phyloP scores from a whole-genome alignment of 1,284 basidiomycete species.

The Leccinum pachyderme region DNA sequence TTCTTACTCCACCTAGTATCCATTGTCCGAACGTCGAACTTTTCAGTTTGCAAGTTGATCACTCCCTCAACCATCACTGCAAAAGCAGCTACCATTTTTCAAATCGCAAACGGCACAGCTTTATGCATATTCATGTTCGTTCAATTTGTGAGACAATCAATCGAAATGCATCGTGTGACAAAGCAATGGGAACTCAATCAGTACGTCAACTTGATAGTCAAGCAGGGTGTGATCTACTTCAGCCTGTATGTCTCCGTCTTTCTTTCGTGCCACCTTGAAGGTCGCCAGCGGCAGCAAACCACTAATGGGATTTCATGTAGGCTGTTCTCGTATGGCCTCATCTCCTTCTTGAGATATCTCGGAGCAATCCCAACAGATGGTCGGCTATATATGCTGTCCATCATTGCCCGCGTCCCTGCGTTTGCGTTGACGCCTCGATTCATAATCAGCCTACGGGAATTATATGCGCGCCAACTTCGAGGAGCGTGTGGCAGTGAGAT shows the following conservation, averaged over 20 bases:
- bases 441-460: neutral
- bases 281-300: too few species aligned
- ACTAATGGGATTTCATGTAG: neutral
- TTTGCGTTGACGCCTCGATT: neutral
- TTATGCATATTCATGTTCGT: neutral
- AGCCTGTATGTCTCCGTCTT: neutral
- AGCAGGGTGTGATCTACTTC: constrained; percentile 1
- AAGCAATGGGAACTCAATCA: neutral
- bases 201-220: neutral
- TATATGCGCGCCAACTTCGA: neutral
- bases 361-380: neutral
- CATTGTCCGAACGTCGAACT: neutral
- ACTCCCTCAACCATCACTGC: neutral
- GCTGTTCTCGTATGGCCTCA: neutral
- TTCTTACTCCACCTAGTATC: neutral
- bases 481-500: neutral
- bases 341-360: neutral
- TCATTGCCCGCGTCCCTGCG: neutral
- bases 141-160: neutral
- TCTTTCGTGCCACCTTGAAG: too few species aligned
- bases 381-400: neutral
- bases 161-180: neutral
- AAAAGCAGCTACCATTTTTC: neutral
- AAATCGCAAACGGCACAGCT: neutral
- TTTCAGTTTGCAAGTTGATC: neutral